Evolutionary conservation across 1,284 basidiomycete species (phyloP), one percentile per base, ranked within the genome.

Genomic region (Paramarasmius palmivorus): DNA sequence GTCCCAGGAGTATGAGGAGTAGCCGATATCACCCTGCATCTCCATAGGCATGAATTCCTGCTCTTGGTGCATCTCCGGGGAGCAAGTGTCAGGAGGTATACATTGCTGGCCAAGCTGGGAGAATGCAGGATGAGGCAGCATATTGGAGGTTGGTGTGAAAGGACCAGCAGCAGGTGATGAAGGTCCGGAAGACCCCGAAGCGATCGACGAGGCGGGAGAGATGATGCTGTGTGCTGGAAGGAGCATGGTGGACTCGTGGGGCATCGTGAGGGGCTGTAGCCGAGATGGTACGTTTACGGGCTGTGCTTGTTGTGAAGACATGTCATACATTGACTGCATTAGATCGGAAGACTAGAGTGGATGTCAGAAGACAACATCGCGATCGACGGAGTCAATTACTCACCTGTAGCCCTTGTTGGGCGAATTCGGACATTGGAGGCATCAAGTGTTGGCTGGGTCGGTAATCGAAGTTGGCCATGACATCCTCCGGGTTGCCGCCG

Each of bases 381-480:
- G 14, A 46, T 32, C 39, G 22, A 40, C 39, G 39, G 22, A 29
- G 46, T n/a, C 55, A 4, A 6, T 35, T 40, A 40, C 53, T 50
- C 55, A 76, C 74, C 65, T 74, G 69, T 53, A 75, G 61, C 50
- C 59, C 45, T 8, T 38, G 69, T 29, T 70, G 67, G 63, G 77
- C 74, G 61, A 73, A 76, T 55, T 70, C 69, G 47, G 72, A 64
- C 19, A 69, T 75, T 7, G 71, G 58, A 25, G 69, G 62, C 58
- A 71, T 58, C 32, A 72, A 70, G 26, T 61, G 65, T 53, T 68
- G 60, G 58, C 63, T 65, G 10, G 78, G 73, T 12, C 73, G 55
- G 64, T 73, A 81, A 64, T 81, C 78, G 64, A 77, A 83, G 53
- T 63, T 71, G 54, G 71, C 72, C 65, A 69, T 68, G 60, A 67